Base-by-base conservation (phyloP, 176 grass and related monocot species). In the Oryza meyeriana region DNA sequence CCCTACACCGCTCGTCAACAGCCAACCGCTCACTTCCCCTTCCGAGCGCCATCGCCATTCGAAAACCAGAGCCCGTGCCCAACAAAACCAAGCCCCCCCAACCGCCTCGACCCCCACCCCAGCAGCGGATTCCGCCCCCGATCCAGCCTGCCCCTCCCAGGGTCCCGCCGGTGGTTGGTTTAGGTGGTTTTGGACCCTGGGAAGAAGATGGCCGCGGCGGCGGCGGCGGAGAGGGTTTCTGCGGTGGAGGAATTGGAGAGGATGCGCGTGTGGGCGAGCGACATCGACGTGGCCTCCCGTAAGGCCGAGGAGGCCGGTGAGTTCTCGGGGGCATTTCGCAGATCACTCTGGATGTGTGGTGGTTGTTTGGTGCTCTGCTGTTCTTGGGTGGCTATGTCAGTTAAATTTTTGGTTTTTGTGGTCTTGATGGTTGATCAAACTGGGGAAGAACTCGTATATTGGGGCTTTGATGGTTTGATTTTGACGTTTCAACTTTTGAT, bases 281-380 rank as follows among this genome's bases (percentile, higher is more conserved):
- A 89, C 42, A 48, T 82, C 8, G 77, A 85, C 31, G 63, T 94
- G 67, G 86, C 68, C 3, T 29, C 92, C 12, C 71, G 89, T 34
- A 89, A 74, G 78, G 81, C 87, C 8, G 83, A 94, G 86, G 89
- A 94, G 76, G 89, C 77, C 39, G 92, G 92, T 91, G 73, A 70
- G 90, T 89, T 81, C 65, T 36, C 38, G 57, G 12, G 40, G 11
- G 10, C 52, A 24, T 22, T 16, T 39, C 38, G 29, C 38, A 40
- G 81, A 84, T 79, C 81, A 48, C 69, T 50, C 61, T 62, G 24
- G 42, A 17, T 48, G 61, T 52, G 42, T 42, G 61, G 80, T 9
- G 57, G 6, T 27, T 20, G 34, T 69, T 38, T n/a, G n/a, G 63
- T 65, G 71, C 18, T 64, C 12, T 74, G 6, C 18, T 31, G 44